Percentiles rank a stretch among this genome's conserved stretches.
phyloP scores from a whole-genome alignment of 495 filamentous ascomycete genomes.

The Hypoxylon trugodes region DNA sequence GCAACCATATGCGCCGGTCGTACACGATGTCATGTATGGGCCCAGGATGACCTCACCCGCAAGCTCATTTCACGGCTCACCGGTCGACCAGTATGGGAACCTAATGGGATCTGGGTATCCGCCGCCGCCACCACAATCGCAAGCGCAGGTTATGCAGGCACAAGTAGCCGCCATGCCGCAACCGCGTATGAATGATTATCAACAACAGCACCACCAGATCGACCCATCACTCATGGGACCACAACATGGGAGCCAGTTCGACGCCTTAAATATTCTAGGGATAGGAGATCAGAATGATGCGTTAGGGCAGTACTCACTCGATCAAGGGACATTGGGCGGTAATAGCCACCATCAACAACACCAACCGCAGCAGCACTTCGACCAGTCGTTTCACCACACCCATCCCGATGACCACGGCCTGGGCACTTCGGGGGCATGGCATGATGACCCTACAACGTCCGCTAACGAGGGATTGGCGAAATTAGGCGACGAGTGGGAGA shows the following conservation, averaged over 20 bases:
- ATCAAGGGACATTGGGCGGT: constrained; percentile 15
- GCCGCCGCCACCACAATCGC: constrained; percentile 16
- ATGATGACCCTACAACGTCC: constrained; percentile 24
- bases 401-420: background rate
- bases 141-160: background rate
- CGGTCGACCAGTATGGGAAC: constrained; percentile 40
- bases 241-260: constrained; percentile 8
- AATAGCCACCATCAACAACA: background rate
- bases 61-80: constrained; percentile 45
- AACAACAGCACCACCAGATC: constrained; percentile 30
- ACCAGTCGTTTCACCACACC: constrained; percentile 29
- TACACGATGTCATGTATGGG: constrained; percentile 53
- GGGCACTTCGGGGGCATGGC: constrained; percentile 33
- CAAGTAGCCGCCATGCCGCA: constrained; percentile 18
- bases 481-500: constrained; percentile 37
- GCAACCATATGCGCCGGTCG: constrained; percentile 9
- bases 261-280: constrained; percentile 25
- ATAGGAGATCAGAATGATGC: constrained; percentile 20
- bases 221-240: constrained; percentile 35
- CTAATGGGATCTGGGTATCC: constrained; percentile 37
- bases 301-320: constrained; percentile 17
- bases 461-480: constrained; percentile 17
- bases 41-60: constrained; percentile 50
- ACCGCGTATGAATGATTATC: constrained; percentile 3
- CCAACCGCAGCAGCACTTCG: constrained; percentile 36